Evolutionary conservation across 2,329 filamentous ascomycete genomes (phyloP).

Genomic region (Talaromyces sp.): DNA sequence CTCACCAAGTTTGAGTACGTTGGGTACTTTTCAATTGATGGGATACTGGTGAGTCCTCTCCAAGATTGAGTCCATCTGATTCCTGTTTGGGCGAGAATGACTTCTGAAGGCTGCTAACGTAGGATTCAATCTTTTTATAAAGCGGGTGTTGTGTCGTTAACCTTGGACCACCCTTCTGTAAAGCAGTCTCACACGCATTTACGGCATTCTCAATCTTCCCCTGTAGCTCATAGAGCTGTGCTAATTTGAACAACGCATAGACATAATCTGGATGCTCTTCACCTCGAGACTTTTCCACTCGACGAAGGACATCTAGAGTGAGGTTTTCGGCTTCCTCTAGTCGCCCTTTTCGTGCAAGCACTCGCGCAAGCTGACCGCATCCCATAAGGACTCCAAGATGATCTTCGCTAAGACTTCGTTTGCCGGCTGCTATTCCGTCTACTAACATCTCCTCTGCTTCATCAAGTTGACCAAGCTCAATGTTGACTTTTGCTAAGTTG

Average conservation of each 20-base stretch:
- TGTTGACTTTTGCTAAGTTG: constrained; percentile 31
- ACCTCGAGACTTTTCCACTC: constrained; percentile 21
- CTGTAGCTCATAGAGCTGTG: constrained; percentile 16
- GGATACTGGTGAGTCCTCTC: neutral
- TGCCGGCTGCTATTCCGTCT: constrained; percentile 22
- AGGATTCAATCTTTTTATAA: neutral
- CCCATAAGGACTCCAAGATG: constrained; percentile 27
- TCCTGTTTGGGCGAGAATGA: neutral
- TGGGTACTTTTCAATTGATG: neutral
- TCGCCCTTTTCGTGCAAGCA: constrained; percentile 22
- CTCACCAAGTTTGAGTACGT: constrained; percentile 3
- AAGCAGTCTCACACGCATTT: constrained; percentile 12
- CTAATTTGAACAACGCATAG: constrained; percentile 19
- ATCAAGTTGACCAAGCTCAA: constrained; percentile 21
- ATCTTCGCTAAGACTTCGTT: constrained; percentile 25
- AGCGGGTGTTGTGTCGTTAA: constrained; percentile 19
- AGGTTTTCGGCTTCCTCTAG: constrained; percentile 19
- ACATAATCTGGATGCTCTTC: constrained; percentile 18
- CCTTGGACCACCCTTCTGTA: neutral
- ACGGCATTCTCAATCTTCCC: constrained; percentile 15
- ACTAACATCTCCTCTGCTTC: constrained; percentile 22
- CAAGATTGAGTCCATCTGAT: neutral
- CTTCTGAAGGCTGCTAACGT: neutral
- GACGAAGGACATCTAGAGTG: constrained; percentile 5
- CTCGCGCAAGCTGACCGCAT: constrained; percentile 22